phyloP scores from a whole-genome alignment of 83 land plant genomes.

The Thuja plicata region DNA sequence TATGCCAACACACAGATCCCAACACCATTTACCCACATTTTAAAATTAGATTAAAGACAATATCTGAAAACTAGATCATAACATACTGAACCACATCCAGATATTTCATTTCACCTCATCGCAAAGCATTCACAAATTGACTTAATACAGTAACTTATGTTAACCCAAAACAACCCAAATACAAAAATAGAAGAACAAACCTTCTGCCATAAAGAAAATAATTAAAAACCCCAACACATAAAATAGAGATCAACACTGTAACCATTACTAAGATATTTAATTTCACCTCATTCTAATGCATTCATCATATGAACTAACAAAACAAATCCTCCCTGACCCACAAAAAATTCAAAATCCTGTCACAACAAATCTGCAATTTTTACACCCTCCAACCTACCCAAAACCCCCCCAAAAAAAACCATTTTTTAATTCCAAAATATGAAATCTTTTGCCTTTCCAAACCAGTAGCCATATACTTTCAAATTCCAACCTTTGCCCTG shows the following conservation, averaged over 20 bases:
- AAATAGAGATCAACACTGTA: not conserved
- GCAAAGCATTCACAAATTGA: not conserved
- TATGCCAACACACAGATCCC: not conserved
- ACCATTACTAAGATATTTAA: not conserved
- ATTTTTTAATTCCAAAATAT: no score
- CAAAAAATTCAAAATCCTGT: not conserved
- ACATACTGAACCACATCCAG: not conserved
- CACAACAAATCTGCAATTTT: not conserved
- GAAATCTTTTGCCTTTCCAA: no score
- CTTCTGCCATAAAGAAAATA: not conserved
- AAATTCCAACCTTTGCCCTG: no score
- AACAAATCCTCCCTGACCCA: not conserved
- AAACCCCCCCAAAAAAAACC: not conserved
- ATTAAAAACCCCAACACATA: not conserved
- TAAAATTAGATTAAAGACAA: not conserved
- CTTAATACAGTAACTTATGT: not conserved
- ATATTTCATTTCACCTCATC: not conserved
- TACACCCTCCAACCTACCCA: not conserved
- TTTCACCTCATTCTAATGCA: not conserved
- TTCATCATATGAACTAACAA: not conserved
- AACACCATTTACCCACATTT: not conserved
- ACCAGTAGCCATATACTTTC: no score
- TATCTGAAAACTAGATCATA: not conserved
- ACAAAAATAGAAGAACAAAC: not conserved
- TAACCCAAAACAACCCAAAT: not conserved